Conservation (phyloP, 139 green algal genomes). For the Deuterostichococcus epilithicus region DNA sequence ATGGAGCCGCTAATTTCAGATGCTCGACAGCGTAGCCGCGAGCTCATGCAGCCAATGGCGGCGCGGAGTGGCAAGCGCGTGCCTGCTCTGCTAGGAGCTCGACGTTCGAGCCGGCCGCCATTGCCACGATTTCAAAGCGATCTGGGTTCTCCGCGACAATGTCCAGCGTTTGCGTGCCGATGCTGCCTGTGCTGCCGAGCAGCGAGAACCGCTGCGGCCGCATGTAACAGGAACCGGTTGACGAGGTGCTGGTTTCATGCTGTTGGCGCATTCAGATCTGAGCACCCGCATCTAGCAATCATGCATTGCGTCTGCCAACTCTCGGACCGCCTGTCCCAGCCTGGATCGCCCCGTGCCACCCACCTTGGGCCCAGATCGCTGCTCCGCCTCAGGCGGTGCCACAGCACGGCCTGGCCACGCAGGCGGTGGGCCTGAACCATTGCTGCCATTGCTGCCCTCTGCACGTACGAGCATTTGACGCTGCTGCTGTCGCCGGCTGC, state of each 20-base stretch:
- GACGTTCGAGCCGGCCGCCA: constrained; percentile 90
- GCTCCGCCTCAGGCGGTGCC: constrained; percentile 4
- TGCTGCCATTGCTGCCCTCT: neutral
- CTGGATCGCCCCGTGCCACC: neutral
- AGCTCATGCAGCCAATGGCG: neutral
- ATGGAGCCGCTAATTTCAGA: too few species aligned
- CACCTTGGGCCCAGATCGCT: constrained; percentile 24
- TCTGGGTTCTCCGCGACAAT: constrained; percentile 94
- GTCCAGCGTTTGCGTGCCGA: constrained; percentile 98
- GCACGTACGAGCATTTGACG: neutral
- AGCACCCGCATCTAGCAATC: neutral
- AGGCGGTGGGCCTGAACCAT: constrained; percentile 28
- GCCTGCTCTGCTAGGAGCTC: constrained; percentile 89
- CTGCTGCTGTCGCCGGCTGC: neutral
- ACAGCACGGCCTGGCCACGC: constrained; percentile 24
- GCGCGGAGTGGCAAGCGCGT: neutral
- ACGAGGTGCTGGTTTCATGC: too few species aligned
- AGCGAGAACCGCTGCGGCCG: constrained; percentile 87
- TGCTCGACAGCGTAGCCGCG: too few species aligned
- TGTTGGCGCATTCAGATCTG: constrained; percentile 37
- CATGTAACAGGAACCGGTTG: too few species aligned
- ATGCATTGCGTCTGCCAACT: neutral
- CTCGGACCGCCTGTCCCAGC: too few species aligned
- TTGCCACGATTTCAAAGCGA: constrained; percentile 86
- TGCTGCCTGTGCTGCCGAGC: constrained; percentile 87